Base-by-base conservation (phyloP, 768 basidiomycete species). In the Leucocoprinus sp. region DNA sequence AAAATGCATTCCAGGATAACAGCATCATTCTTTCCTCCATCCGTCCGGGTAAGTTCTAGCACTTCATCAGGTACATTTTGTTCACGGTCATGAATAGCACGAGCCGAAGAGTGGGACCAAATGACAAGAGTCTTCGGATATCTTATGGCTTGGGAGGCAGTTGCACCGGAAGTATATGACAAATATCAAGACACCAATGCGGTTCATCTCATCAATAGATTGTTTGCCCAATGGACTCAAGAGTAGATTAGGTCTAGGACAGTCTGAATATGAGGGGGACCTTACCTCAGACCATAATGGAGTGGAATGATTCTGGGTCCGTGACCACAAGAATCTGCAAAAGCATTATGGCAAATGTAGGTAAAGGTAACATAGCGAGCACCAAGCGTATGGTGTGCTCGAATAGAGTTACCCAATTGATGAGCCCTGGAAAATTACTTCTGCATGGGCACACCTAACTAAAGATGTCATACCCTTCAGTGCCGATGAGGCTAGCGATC, bases 291-390 rank as follows among this genome's bases (percentile, higher is more conserved):
- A 9, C 86, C 86, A 18, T 71, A 67, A 58, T 90, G 84, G 5
- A 75, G 63, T 9, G 85, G 82, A 11, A 66, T 59, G 4, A 73
- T 70, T 12, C 70, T 69, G 7, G 68, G 67, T 28, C 74, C 55
- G 46, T 72, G 69, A 14, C 91, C 90, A 49, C 80, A 81, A 14
- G 86, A 87, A 58, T 90, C 88, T 4, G 88, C 89, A 55, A 90
- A 91, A 8, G 78, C 83, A 56, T 95, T 95, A 67, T 93, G 86
- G 66, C 93, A 97, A 6, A 63, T 71, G 62, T 97, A 93, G 0
- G 95, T 95, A 27, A 98, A 68, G 19, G 95, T 97, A 52, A 96
- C 66, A 60, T 97, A 97, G 52, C 93, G 82, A n/a, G 89, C 90
- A 14, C 95, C 95, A 12, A 98, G 80, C 12, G 70, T 71, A 54